phyloP scores from a whole-genome alignment of 768 basidiomycete genomes.

The Mrakia gelida region DNA sequence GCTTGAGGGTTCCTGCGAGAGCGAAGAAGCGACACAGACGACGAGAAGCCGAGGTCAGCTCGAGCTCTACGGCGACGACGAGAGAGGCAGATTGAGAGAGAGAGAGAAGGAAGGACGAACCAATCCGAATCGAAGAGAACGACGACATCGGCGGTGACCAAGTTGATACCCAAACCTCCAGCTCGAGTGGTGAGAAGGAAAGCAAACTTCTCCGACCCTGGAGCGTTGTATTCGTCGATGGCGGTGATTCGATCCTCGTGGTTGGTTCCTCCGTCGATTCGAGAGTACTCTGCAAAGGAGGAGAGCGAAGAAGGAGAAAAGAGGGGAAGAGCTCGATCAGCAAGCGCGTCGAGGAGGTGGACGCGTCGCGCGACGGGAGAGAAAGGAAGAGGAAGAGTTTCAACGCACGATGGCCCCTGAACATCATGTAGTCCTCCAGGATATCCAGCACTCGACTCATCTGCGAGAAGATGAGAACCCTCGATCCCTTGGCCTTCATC shows the following conservation, averaged over 20 bases:
- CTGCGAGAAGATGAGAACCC: conserved; percentile 95
- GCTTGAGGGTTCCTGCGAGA: conserved; percentile 87
- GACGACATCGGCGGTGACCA: conserved; percentile 91
- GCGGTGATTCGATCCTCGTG: conserved; percentile 93
- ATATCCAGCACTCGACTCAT: conserved; percentile 99
- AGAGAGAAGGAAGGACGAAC: conserved; percentile 47
- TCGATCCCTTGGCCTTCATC: conserved; percentile 89
- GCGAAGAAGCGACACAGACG: neutral
- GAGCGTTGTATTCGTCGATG: conserved; percentile 97
- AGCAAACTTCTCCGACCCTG: conserved; percentile 89
- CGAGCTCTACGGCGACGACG: neutral
- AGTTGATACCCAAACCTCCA: conserved; percentile 92
- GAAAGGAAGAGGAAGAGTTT: neutral
- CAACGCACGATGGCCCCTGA: conserved; percentile 73
- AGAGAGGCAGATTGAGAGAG: too few relatives aligned
- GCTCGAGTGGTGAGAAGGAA: conserved; percentile 95
- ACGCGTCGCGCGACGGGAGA: neutral
- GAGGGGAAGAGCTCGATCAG: neutral
- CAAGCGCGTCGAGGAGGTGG: neutral
- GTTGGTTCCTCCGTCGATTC: conserved; percentile 91
- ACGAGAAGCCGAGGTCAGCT: conserved; percentile 17
- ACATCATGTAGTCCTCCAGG: conserved; percentile 92
- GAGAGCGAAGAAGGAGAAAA: neutral
- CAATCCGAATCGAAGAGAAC: conserved; percentile 96
- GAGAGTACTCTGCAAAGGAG: conserved; percentile 70